phyloP scores from a whole-genome alignment of 768 basidiomycete genomes.

The Termitomyces sp. region DNA sequence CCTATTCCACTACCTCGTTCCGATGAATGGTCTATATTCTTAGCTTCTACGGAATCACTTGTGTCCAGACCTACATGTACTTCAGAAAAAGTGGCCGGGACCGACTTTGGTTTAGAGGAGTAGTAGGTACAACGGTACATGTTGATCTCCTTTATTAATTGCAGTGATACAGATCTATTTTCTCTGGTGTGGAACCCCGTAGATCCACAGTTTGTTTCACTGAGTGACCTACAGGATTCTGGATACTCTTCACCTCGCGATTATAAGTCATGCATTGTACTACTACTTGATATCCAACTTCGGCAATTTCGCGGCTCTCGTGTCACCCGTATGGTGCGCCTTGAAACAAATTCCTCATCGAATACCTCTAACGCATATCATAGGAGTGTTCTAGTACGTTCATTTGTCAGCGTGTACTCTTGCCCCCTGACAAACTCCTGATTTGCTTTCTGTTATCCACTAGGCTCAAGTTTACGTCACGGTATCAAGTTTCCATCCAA shows the following conservation, averaged over 20 bases:
- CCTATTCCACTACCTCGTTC: too few relatives aligned
- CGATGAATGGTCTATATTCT: not conserved
- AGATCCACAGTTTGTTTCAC: not conserved
- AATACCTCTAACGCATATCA: not conserved
- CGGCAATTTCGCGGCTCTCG: conserved; percentile 5
- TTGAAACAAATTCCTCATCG: not conserved
- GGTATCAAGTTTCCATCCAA: not conserved
- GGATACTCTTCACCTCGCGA: conserved; percentile 13
- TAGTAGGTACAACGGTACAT: conserved; percentile 2
- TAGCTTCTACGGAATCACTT: conserved; percentile 26
- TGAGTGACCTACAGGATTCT: conserved; percentile 5
- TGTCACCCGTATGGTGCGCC: conserved; percentile 3
- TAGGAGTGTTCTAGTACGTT: conserved; percentile 11
- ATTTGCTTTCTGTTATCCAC: not conserved
- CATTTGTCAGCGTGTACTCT: not conserved
- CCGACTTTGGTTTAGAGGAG: conserved; percentile 2
- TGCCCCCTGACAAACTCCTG: not conserved
- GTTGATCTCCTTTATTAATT: not conserved
- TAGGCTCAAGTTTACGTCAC: conserved; percentile 10
- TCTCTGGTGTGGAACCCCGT: conserved; percentile 7
- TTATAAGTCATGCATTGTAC: conserved; percentile 12
- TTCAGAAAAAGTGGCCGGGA: conserved; percentile 6
- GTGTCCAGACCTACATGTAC: conserved; percentile 14
- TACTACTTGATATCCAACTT: conserved; percentile 13
- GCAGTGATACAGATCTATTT: conserved; percentile 5